A percentile compares a stretch with the other conserved stretches of the same genome.
Evolutionary conservation across 2,329 filamentous ascomycete species (phyloP).

Genomic region (Botryotinia calthae): DNA sequence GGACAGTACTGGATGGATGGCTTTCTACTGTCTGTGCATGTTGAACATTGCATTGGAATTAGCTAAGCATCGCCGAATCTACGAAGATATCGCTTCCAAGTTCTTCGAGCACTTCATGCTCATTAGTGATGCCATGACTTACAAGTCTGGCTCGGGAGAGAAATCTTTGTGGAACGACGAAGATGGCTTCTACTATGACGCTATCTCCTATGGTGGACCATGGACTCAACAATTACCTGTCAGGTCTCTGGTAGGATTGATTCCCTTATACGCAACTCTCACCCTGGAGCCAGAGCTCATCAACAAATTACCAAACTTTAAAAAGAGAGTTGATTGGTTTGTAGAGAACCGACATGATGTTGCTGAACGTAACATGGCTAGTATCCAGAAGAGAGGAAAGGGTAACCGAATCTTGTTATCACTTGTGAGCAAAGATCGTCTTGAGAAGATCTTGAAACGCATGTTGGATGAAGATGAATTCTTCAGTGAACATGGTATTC

Average conservation of each 20-base stretch:
- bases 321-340: conserved; percentile 92
- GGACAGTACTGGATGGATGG: conserved; percentile 98
- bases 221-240: conserved; percentile 92
- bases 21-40: conserved; percentile 95
- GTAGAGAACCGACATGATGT: conserved; percentile 82
- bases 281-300: conserved; percentile 93
- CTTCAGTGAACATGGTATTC: conserved; percentile 83
- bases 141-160: conserved; percentile 68
- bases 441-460: conserved; percentile 81
- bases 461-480: conserved; percentile 97
- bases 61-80: conserved; percentile 90
- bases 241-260: conserved; percentile 86
- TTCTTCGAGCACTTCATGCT: conserved; percentile 99
- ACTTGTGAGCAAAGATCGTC: conserved; percentile 87
- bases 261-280: conserved; percentile 87
- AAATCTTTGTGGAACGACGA: conserved; percentile 94
- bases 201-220: conserved; percentile 92
- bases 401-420: conserved; percentile 84
- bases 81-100: conserved; percentile 96
- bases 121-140: conserved; percentile 96
- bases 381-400: conserved; percentile 85
- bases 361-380: conserved; percentile 90
- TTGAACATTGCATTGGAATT: conserved; percentile 94
- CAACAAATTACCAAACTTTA: conserved; percentile 88
- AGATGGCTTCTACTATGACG: conserved; percentile 97